These are phyloP conservation scores for Puya raimondii DNA, from an alignment of 176 grass and related monocot genomes.

Conservation along the genomic window DNA sequence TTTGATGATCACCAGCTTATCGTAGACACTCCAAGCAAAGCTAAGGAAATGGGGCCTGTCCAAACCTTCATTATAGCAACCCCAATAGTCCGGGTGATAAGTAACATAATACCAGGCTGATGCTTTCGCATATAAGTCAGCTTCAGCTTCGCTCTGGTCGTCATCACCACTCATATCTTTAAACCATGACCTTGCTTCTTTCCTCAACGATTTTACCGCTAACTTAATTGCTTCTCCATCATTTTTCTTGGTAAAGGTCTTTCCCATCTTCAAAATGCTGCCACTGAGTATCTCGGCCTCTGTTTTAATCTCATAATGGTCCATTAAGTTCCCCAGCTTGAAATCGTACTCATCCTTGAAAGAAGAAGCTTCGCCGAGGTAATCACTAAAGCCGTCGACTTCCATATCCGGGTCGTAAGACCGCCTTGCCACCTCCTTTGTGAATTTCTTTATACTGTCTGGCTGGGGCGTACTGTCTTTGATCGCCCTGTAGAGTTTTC, in stretches of 20 bases:
- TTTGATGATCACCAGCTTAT: conserved; percentile 59
- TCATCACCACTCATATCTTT: conserved; percentile 23
- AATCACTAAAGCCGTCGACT: conserved; percentile 52
- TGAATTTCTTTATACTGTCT: conserved; percentile 36
- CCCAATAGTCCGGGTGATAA: conserved; percentile 55
- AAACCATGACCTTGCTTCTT: conserved; percentile 81
- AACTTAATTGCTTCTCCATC: conserved; percentile 67
- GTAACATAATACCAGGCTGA: conserved; percentile 92
- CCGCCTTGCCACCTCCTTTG: conserved; percentile 44
- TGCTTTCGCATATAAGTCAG: conserved; percentile 49
- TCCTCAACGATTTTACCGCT: conserved; percentile 59
- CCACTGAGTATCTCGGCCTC: conserved; percentile 86
- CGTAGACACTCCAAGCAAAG: conserved; percentile 80
- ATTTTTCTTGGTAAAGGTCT: conserved; percentile 58
- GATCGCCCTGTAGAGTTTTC: conserved; percentile 77
- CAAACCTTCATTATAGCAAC: conserved; percentile 44
- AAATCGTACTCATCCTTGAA: conserved; percentile 86
- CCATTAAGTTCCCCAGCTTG: conserved; percentile 80
- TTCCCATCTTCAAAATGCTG: conserved; percentile 76
- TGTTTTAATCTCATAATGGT: conserved; percentile 82
- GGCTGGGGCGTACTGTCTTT: conserved; percentile 41
- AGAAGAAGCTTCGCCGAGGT: conserved; percentile 32
- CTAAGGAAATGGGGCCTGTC: conserved; percentile 67
- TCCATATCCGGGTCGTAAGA: conserved; percentile 75
- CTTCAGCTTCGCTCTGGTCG: conserved; percentile 14